Evolutionary conservation across 1,284 basidiomycete genomes (phyloP).

Genomic region (Stygiomarasmius scandens): DNA sequence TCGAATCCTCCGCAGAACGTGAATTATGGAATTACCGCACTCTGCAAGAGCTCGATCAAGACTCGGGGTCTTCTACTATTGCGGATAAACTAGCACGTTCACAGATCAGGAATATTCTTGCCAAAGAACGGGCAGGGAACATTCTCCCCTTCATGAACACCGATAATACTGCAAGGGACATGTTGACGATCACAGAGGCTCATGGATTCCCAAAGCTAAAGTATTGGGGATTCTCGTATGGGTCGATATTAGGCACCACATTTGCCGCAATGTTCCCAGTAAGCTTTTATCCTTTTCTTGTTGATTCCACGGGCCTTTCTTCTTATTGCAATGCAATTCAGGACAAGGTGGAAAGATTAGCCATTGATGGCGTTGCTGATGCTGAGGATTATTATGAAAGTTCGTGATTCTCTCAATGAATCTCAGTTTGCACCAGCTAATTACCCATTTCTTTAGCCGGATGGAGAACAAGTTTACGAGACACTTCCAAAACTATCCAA

Average conservation of each 20-base stretch:
- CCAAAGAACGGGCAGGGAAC: slow-evolving; percentile 32
- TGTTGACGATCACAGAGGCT: slow-evolving; percentile 48
- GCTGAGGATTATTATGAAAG: slow-evolving; percentile 36
- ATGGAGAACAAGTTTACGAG: slow-evolving; percentile 27
- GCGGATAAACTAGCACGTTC: slow-evolving; percentile 27
- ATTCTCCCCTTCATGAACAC: slow-evolving; percentile 44
- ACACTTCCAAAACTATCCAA: slow-evolving; percentile 29
- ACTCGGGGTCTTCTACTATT: slow-evolving; percentile 25
- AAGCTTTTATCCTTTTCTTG: slow-evolving; percentile 2
- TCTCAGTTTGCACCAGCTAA: neutral
- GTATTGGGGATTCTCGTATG: slow-evolving; percentile 60
- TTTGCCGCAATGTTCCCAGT: slow-evolving; percentile 54
- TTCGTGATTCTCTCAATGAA: slow-evolving; percentile 18
- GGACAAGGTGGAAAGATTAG: slow-evolving; percentile 42
- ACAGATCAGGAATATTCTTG: slow-evolving; percentile 30
- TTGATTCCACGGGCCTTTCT: neutral
- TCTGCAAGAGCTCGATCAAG: slow-evolving; percentile 20
- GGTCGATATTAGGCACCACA: slow-evolving; percentile 46
- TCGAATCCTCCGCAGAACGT: slow-evolving; percentile 19
- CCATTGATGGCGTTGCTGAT: slow-evolving; percentile 38
- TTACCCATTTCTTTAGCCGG: slow-evolving; percentile 17
- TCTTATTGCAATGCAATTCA: slow-evolving; percentile 15
- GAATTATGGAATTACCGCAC: slow-evolving; percentile 1
- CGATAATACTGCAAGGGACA: slow-evolving; percentile 49
- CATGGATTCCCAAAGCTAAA: slow-evolving; percentile 47